phyloP scores from a whole-genome alignment of 345 rosid genomes.

The Bruguiera sexangula region DNA sequence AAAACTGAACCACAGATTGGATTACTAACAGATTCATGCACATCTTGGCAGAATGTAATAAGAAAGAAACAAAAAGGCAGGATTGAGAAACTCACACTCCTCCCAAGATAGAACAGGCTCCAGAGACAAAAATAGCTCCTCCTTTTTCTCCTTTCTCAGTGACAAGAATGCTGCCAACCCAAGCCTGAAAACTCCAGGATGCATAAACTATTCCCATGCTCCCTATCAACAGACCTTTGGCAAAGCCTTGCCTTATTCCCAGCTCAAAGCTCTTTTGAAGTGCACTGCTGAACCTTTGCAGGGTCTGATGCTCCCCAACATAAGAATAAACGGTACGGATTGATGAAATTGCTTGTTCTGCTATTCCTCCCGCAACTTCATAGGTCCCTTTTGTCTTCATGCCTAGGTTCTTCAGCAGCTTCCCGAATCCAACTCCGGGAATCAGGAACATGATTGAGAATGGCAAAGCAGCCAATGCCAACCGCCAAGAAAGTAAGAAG shows the following conservation, averaged over 20 bases:
- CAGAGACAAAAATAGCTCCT: conserved; percentile 40
- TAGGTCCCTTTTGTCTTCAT: conserved; percentile 37
- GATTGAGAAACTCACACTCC: conserved; percentile 46
- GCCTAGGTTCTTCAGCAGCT: conserved; percentile 38
- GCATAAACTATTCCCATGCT: conserved; percentile 51
- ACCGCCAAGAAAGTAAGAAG: conserved; percentile 49
- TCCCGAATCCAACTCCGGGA: conserved; percentile 47
- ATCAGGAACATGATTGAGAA: conserved; percentile 38
- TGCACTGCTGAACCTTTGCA: conserved; percentile 31
- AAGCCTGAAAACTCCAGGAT: conserved; percentile 51
- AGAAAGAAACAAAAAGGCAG: neutral
- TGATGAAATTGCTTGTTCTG: conserved; percentile 52
- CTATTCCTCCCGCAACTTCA: conserved; percentile 44
- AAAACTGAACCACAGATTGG: no score
- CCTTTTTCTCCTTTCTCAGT: conserved; percentile 49
- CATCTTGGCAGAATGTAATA: no score
- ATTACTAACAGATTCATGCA: no score
- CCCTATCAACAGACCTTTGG: conserved; percentile 53
- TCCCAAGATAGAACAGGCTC: conserved; percentile 38
- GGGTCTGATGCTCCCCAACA: conserved; percentile 44
- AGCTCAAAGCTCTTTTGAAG: conserved; percentile 39
- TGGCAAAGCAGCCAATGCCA: conserved; percentile 46
- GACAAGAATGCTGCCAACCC: conserved; percentile 51
- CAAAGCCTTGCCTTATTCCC: conserved; percentile 46
- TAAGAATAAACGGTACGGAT: conserved; percentile 51